Conservation (phyloP, 2,329 filamentous ascomycete species). For the Orbilia ellipsospora region DNA sequence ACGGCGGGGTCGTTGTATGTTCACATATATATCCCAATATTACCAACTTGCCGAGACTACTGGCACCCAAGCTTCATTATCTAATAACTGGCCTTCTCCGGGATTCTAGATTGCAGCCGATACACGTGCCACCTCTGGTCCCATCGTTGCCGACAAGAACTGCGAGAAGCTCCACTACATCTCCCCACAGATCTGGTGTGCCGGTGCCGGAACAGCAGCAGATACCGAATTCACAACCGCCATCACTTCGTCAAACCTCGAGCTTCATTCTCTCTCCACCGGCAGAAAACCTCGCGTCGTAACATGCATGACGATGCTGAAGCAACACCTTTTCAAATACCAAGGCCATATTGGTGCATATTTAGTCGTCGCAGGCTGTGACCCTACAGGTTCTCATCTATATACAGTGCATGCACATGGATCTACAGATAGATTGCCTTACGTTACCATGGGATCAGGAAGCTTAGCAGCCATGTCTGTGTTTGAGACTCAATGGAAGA, state of each 20-base stretch:
- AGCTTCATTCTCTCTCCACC: conserved; percentile 95
- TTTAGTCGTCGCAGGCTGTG: conserved; percentile 94
- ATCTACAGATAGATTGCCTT: conserved; percentile 97
- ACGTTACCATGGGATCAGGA: conserved; percentile 98
- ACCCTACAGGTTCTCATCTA: conserved; percentile 92
- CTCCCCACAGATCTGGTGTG: conserved; percentile 98
- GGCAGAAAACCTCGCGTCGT: conserved; percentile 96
- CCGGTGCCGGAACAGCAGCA: conserved; percentile 91
- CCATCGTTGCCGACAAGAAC: conserved; percentile 99
- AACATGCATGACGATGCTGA: conserved; percentile 99
- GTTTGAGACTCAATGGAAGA: conserved; percentile 96
- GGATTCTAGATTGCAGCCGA: conserved; percentile 87
- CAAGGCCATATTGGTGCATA: conserved; percentile 98
- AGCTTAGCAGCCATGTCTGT: conserved; percentile 97
- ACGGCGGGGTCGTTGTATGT: conserved; percentile 88
- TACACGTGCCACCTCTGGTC: conserved; percentile 94
- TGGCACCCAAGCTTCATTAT: not conserved
- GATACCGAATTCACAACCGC: conserved; percentile 96
- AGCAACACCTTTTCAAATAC: conserved; percentile 98
- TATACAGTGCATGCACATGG: conserved; percentile 99
- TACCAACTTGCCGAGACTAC: not conserved
- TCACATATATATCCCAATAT: not conserved
- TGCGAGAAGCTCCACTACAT: conserved; percentile 99
- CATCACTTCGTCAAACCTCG: conserved; percentile 97
- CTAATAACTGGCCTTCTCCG: conserved; percentile 55